These are phyloP conservation scores for Didymella segeticola DNA, from an alignment of 2,329 filamentous ascomycete species.

Conservation along the genomic window DNA sequence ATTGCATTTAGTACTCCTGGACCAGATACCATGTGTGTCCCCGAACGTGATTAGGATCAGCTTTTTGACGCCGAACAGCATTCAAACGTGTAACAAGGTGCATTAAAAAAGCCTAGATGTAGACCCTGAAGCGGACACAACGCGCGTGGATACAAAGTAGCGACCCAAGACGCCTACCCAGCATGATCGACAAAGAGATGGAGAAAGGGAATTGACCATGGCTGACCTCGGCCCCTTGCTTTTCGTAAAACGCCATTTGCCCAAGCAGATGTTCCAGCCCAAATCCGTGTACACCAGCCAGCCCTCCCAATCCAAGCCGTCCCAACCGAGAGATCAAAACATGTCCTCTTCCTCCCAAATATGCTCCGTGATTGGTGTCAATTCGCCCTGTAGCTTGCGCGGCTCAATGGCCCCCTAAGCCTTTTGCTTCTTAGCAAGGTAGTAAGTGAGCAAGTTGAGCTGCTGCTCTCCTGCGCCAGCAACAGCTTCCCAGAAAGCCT, in stretches of 20 bases:
- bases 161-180: background rate
- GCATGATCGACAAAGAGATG: background rate
- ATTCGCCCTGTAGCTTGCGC: background rate
- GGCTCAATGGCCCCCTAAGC: constrained; percentile 24
- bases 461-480: constrained; percentile 71
- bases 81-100: background rate
- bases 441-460: constrained; percentile 80
- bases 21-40: too few relatives aligned
- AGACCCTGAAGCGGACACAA: background rate
- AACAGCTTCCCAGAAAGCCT: constrained; percentile 72
- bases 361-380: background rate
- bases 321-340: background rate
- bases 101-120: constrained; percentile 7
- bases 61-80: too few relatives aligned
- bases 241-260: constrained; percentile 6
- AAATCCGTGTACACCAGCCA: background rate
- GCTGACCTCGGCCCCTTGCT: background rate
- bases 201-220: background rate
- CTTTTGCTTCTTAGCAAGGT: constrained; percentile 64
- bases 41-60: too few relatives aligned
- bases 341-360: background rate
- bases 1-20: too few relatives aligned
- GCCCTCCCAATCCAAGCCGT: background rate
- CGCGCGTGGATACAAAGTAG: background rate
- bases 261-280: background rate